Evolutionary conservation across 176 grass and related monocot species (phyloP).

Genomic region (Triticum urartu): DNA sequence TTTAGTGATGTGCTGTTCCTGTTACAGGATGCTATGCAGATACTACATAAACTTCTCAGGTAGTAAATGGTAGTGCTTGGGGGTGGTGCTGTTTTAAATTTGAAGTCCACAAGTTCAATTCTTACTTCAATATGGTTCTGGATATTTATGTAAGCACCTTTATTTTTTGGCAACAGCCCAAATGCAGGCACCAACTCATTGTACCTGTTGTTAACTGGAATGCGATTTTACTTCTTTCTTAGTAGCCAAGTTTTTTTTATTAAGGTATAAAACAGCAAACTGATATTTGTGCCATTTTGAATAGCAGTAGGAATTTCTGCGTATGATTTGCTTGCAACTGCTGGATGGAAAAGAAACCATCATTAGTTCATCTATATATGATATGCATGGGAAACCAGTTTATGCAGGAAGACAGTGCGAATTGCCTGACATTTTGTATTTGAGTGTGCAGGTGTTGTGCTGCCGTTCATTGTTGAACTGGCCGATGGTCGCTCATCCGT

Average conservation of each 20-base stretch:
- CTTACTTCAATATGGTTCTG: no score
- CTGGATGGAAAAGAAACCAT: background rate
- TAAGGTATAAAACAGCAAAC: background rate
- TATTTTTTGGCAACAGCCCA: no score
- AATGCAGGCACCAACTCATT: no score
- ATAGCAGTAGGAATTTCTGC: background rate
- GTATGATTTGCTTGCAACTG: background rate
- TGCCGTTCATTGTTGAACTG: no score
- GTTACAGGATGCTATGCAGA: no score
- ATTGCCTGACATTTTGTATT: background rate
- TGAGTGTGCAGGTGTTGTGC: background rate
- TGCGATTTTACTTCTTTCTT: background rate
- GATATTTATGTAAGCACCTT: no score
- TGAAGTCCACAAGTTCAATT: background rate
- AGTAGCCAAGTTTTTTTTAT: background rate
- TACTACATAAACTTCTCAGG: no score
- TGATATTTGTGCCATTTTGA: background rate
- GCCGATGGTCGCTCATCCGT: no score
- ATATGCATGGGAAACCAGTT: background rate
- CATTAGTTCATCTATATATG: background rate
- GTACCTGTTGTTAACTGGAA: no score
- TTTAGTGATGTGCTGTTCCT: background rate
- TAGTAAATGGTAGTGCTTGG: background rate
- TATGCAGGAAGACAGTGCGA: background rate
- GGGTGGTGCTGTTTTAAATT: background rate